Base-by-base conservation (phyloP, 2,329 filamentous ascomycete species). In the Colletotrichum cuscutae region DNA sequence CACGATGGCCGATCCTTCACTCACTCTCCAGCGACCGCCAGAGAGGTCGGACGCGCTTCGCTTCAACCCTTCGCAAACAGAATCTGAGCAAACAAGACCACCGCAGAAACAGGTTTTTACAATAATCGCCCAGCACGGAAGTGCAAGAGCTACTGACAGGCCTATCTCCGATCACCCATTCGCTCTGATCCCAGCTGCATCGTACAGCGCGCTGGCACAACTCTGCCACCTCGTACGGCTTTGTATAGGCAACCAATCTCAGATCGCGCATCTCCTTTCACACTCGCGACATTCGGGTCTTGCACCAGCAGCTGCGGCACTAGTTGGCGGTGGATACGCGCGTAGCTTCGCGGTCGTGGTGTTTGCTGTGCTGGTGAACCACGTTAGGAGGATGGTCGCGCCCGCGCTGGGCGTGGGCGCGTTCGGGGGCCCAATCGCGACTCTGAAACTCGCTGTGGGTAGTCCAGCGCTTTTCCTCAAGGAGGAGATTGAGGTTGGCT, bases 361-460 rank as follows among this genome's bases (percentile, higher is more conserved):
- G 15, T 77, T 79, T 52, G 84, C 84, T 62, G 78, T 83, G 19
- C 71, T 85, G 13, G 54, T 81, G 30, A 81, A 86, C 78, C 84
- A 86, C 74, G 76, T 83, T 19, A 80, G 82, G 5, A 77, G 81
- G 24, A 75, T 80, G n/a, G 68, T 84, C 0, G 54, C 67, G 12
- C 81, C 80, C 7, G 78, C 74, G 76, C 70, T 82, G 0, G 79
- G 78, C 4, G 74, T 79, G 26, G 82, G 80, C 37, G 61, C 80
- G 13, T 79, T 79, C 75, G 68, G 75, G 70, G 75, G 76, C 26
- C 82, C 81, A 12, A 76, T 81, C 66, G 81, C 79, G 32, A 77
- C 77, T 72, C 79, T 84, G 75, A 84, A 81, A 66, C 76, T 81
- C 54, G 83, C 80, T n/a, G 76, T 76, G 6, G 78, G 75, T 15